Evolutionary conservation across 2,329 filamentous ascomycete species (phyloP).

Genomic region (Colletotrichum sp.): DNA sequence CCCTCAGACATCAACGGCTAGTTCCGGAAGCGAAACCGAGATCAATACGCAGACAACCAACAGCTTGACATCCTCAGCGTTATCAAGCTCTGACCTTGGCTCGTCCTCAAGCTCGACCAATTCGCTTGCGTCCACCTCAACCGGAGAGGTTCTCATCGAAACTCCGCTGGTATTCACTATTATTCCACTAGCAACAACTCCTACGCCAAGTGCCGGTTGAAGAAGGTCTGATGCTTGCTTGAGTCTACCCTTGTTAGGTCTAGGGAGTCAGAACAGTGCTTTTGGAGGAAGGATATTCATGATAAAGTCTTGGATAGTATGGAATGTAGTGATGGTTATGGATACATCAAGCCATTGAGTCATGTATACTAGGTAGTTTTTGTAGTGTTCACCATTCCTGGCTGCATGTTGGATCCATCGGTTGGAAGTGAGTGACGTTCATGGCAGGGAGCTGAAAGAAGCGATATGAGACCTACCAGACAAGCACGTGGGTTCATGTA

Average conservation of each 20-base stretch:
- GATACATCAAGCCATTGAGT: not conserved
- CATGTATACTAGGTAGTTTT: not conserved
- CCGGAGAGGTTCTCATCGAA: not conserved
- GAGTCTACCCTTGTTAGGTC: not conserved
- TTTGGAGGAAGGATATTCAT: not conserved
- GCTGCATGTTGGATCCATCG: not conserved
- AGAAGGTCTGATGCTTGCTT: accelerated
- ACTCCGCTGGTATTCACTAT: not conserved
- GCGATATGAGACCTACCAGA: not conserved
- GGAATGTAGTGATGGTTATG: not conserved
- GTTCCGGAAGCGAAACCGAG: not conserved
- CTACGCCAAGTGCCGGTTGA: not conserved
- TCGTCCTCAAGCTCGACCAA: not conserved
- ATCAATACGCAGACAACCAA: not conserved
- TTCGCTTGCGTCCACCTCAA: not conserved
- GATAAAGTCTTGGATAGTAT: not conserved
- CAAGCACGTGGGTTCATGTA: not conserved
- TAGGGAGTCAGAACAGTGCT: not conserved
- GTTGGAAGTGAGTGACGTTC: not conserved
- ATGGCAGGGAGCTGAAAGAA: not conserved
- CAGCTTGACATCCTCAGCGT: not conserved
- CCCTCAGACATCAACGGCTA: not conserved
- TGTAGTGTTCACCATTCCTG: not conserved
- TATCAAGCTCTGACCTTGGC: not conserved
- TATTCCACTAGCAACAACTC: not conserved